phyloP scores from a whole-genome alignment of 1,284 basidiomycete species.

The Cutaneotrichosporon sp. region DNA sequence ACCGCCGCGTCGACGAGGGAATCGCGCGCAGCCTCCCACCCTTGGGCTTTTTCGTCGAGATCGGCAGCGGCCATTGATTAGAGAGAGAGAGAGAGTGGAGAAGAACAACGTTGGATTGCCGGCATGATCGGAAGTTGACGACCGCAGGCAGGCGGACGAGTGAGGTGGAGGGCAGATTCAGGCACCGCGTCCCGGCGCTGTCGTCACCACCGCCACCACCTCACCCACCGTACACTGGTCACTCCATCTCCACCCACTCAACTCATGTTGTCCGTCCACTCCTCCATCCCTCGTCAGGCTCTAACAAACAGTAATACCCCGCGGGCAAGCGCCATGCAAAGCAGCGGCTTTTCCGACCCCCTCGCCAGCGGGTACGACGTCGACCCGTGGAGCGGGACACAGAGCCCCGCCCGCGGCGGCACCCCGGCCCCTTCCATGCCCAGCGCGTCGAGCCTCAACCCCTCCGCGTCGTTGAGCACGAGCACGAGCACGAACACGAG shows the following conservation, averaged over 20 bases:
- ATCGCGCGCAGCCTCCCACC: slow-evolving; percentile 39
- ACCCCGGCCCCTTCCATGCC: slow-evolving; percentile 21
- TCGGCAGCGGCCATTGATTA: background rate
- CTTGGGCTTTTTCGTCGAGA: slow-evolving; percentile 1
- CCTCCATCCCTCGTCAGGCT: background rate
- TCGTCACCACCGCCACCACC: slow-evolving; percentile 9
- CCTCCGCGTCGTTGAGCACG: background rate
- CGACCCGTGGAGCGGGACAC: slow-evolving; percentile 83
- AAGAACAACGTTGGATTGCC: too few species aligned
- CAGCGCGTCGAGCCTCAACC: background rate
- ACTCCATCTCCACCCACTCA: background rate
- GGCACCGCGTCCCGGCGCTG: slow-evolving; percentile 5
- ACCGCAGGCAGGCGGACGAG: too few species aligned
- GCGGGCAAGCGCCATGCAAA: slow-evolving; percentile 22
- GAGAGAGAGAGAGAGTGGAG: background rate
- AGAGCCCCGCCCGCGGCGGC: slow-evolving; percentile 60
- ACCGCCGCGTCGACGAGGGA: slow-evolving; percentile 37
- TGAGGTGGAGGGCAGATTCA: background rate
- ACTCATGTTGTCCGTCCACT: slow-evolving; percentile 37
- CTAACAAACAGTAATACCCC: slow-evolving; percentile 39
- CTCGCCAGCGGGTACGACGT: slow-evolving; percentile 58
- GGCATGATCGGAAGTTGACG: too few species aligned
- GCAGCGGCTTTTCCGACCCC: slow-evolving; percentile 32
- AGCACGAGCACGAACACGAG: background rate
- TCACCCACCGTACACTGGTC: too few species aligned